phyloP scores from a whole-genome alignment of 1,139 yeast genomes.

The Lizanozyma gosingica region DNA sequence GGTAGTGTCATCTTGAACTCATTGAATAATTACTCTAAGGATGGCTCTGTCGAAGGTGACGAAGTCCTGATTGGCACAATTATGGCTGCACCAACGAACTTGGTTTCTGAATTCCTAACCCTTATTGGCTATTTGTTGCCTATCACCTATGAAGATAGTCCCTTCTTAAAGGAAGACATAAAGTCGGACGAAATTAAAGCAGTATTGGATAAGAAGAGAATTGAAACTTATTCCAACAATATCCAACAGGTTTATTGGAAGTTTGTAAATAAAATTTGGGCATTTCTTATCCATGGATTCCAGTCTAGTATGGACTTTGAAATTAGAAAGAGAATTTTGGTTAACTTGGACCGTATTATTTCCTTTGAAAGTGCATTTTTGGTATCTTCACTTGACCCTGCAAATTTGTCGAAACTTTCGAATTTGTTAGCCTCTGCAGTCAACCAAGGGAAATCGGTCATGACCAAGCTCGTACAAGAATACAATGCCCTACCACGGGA shows the following conservation, averaged over 20 bases:
- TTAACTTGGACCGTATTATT: conserved; percentile 48
- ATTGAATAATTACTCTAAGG: conserved; percentile 28
- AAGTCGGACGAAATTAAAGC: conserved; percentile 18
- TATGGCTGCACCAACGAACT: conserved; percentile 66
- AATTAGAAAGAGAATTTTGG: conserved; percentile 51
- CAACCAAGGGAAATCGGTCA: background rate
- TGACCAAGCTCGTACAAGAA: background rate
- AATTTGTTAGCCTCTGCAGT: background rate
- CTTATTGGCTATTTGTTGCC: conserved; percentile 56
- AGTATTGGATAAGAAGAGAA: conserved; percentile 18
- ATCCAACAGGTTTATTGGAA: conserved; percentile 15
- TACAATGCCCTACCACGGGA: background rate
- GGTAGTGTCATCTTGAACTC: conserved; percentile 36
- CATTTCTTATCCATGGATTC: conserved; percentile 60
- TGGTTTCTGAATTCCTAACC: conserved; percentile 46
- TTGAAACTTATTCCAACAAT: conserved; percentile 12
- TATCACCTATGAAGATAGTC: conserved; percentile 22
- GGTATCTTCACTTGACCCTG: background rate
- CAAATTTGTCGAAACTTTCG: background rate
- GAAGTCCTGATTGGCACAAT: conserved; percentile 53
- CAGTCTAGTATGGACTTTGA: conserved; percentile 68
- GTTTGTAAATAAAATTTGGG: conserved; percentile 46
- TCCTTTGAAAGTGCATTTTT: conserved; percentile 13
- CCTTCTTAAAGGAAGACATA: conserved; percentile 20
- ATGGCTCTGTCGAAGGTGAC: conserved; percentile 12